A percentile compares a stretch with the other conserved stretches of the same genome.
Evolutionary conservation across 257 asterid species (phyloP).

Genomic region (Prunella vulgaris): DNA sequence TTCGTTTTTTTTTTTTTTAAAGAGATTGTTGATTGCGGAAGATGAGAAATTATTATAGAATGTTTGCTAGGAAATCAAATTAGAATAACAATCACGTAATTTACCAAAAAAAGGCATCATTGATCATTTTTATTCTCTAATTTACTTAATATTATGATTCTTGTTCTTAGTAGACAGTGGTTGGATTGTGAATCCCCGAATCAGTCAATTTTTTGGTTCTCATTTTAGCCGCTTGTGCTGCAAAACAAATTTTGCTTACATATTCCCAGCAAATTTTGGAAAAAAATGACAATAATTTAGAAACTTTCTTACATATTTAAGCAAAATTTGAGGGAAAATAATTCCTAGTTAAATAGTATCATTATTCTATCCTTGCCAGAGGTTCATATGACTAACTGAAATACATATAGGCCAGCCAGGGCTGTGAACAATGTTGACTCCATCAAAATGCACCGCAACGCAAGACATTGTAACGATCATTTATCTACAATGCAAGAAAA

Average conservation of each 20-base stretch:
- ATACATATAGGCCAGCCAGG: neutral
- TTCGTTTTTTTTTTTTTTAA: too few relatives aligned
- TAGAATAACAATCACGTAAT: too few relatives aligned
- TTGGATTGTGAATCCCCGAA: too few relatives aligned
- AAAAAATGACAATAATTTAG: too few relatives aligned
- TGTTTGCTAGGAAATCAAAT: too few relatives aligned
- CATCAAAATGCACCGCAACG: conserved; percentile 43
- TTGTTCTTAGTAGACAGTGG: too few relatives aligned
- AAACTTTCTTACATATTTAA: neutral
- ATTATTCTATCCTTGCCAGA: neutral
- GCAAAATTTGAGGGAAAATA: neutral
- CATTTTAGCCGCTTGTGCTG: neutral
- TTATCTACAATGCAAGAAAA: conserved; percentile 40
- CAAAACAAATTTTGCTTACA: neutral
- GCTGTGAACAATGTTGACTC: conserved; percentile 14
- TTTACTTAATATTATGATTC: too few relatives aligned
- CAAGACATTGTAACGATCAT: conserved; percentile 43
- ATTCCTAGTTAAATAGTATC: neutral
- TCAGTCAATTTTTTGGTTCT: neutral
- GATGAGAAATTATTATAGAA: too few relatives aligned
- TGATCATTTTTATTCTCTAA: too few relatives aligned
- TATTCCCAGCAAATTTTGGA: neutral
- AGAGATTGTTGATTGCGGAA: too few relatives aligned
- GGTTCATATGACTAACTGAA: neutral
- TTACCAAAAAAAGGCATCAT: too few relatives aligned